Conservation (phyloP, 2,329 filamentous ascomycete species). For the Aspergillus sp. region DNA sequence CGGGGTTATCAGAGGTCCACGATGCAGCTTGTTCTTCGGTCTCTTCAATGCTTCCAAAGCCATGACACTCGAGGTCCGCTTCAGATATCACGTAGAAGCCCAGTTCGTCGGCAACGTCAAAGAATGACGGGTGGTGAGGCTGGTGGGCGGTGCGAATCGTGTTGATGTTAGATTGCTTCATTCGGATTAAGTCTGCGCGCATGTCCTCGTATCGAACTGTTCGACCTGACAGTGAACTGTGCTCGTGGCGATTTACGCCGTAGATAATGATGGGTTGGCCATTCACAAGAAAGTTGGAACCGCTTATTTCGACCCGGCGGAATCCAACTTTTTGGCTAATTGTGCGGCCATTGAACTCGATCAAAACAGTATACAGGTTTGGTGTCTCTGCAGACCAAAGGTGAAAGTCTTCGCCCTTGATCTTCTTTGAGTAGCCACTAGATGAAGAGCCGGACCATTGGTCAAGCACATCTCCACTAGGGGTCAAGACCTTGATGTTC, state of each 20-base stretch:
- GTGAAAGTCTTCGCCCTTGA: slow-evolving; percentile 57
- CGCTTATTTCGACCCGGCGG: slow-evolving; percentile 62
- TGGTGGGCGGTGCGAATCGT: slow-evolving; percentile 69
- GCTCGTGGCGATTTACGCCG: slow-evolving; percentile 70
- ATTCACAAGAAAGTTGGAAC: slow-evolving; percentile 56
- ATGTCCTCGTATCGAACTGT: slow-evolving; percentile 64
- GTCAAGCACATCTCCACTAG: neutral
- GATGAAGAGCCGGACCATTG: neutral
- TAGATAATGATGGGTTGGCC: slow-evolving; percentile 61
- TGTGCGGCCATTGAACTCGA: slow-evolving; percentile 32
- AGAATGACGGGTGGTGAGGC: slow-evolving; percentile 44
- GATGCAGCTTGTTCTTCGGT: slow-evolving; percentile 2
- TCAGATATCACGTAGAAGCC: slow-evolving; percentile 12
- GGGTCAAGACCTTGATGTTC: neutral
- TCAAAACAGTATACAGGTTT: slow-evolving; percentile 57
- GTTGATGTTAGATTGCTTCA: slow-evolving; percentile 73
- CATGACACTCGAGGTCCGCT: slow-evolving; percentile 14
- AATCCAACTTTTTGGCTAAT: slow-evolving; percentile 62
- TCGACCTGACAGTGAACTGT: slow-evolving; percentile 64
- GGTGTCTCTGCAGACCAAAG: slow-evolving; percentile 71
- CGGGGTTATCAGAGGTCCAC: slow-evolving; percentile 13
- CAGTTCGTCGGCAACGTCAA: slow-evolving; percentile 11
- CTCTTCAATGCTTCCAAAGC: slow-evolving; percentile 6
- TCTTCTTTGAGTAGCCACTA: slow-evolving; percentile 29
- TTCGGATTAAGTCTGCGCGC: slow-evolving; percentile 61